Evolutionary conservation across 257 asterid genomes (phyloP).

Genomic region (Jacaranda copaia): DNA sequence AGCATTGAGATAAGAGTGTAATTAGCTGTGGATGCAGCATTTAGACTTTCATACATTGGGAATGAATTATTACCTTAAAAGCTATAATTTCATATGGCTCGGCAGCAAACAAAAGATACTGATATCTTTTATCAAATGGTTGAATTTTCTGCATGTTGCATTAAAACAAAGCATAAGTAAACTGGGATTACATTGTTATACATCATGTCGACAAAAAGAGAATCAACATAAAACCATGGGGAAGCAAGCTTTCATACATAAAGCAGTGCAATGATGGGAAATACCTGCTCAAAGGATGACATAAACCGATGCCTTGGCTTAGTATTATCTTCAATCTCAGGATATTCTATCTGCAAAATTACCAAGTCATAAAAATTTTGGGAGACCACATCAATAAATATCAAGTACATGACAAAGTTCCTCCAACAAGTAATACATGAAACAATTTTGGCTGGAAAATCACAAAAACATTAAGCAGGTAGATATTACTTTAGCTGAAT

Average conservation of each 20-base stretch:
- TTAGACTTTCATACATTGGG: constrained; percentile 7
- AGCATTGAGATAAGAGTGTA: not conserved
- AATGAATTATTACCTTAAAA: constrained; percentile 65
- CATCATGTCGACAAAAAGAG: not conserved
- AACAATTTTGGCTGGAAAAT: not conserved
- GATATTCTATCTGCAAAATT: constrained; percentile 86
- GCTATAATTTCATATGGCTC: constrained; percentile 96
- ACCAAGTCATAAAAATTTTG: constrained; percentile 26
- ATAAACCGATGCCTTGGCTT: constrained; percentile 98
- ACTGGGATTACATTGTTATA: constrained; percentile 1
- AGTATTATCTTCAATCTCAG: constrained; percentile 94
- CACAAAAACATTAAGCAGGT: not conserved
- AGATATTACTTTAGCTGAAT: not conserved
- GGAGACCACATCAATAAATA: constrained; percentile 1
- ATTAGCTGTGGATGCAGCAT: constrained; percentile 9
- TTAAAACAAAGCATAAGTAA: not conserved
- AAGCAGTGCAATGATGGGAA: constrained; percentile 10
- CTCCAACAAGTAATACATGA: not conserved
- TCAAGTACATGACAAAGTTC: constrained; percentile 6
- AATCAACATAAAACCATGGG: constrained; percentile 11
- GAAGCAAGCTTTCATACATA: not conserved
- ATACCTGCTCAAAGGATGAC: constrained; percentile 99
- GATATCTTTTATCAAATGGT: constrained; percentile 85
- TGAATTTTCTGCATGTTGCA: constrained; percentile 70
- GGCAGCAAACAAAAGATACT: constrained; percentile 92